These are phyloP conservation scores for Candida sakaeoensis DNA, from an alignment of 805 yeast genomes.

Conservation along the genomic window DNA sequence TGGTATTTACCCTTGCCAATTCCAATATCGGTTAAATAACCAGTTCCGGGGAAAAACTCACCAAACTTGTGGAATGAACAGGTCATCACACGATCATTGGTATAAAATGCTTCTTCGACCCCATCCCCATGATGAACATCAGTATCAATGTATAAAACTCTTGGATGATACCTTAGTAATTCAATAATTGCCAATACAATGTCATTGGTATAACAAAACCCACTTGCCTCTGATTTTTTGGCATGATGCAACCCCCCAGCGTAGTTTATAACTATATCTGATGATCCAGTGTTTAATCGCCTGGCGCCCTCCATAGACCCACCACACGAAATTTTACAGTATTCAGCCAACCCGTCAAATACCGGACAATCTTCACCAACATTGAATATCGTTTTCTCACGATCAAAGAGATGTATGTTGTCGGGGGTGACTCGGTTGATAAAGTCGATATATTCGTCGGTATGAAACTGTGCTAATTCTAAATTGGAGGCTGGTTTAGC, in stretches of 20 bases:
- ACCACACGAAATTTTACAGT: constrained; percentile 86
- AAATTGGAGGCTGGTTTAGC: constrained; percentile 97
- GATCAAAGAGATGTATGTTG: constrained; percentile 78
- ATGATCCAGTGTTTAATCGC: constrained; percentile 79
- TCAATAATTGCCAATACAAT: constrained; percentile 87
- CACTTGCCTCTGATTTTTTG: constrained; percentile 92
- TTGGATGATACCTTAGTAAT: constrained; percentile 80
- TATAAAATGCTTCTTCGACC: constrained; percentile 94
- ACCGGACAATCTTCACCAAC: constrained; percentile 97
- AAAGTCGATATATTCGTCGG: constrained; percentile 95
- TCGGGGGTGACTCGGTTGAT: constrained; percentile 89
- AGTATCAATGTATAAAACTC: constrained; percentile 90
- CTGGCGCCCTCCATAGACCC: constrained; percentile 95
- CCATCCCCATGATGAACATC: constrained; percentile 99
- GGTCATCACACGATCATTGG: constrained; percentile 95
- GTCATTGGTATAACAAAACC: constrained; percentile 94
- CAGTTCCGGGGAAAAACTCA: constrained; percentile 97
- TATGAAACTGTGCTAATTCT: constrained; percentile 97
- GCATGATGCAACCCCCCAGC: constrained; percentile 98
- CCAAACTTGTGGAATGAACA: constrained; percentile 96
- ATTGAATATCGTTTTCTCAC: constrained; percentile 87
- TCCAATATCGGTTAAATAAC: constrained; percentile 86
- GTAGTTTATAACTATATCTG: constrained; percentile 94
- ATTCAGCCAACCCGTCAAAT: constrained; percentile 92
- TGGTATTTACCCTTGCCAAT: constrained; percentile 87